Evolutionary conservation across 345 rosid species (phyloP).

Genomic region (Dovyalis caffra): DNA sequence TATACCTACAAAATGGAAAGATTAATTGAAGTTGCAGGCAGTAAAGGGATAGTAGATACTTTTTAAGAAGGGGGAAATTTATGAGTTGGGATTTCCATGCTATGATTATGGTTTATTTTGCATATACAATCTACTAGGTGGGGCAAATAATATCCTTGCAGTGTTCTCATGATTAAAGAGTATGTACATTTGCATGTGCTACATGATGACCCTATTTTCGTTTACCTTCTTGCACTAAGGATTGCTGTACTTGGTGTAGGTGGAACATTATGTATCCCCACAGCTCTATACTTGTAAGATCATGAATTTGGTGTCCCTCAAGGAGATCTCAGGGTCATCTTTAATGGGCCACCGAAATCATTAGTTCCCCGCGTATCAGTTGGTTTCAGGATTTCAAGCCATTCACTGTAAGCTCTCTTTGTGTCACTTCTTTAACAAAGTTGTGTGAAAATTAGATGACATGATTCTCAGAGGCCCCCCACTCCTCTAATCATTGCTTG

Average conservation of each 20-base stretch:
- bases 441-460: slow-evolving; percentile 25
- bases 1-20: not conserved
- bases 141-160: not conserved
- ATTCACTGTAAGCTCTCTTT: slow-evolving; percentile 1
- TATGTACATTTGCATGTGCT: not conserved
- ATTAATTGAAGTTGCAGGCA: not conserved
- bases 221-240: not conserved
- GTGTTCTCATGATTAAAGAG: not conserved
- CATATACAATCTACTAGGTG: not conserved
- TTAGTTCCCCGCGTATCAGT: slow-evolving; percentile 3
- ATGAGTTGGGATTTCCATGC: not conserved
- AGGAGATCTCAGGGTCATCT: not conserved
- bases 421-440: slow-evolving; percentile 16
- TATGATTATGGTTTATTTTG: not conserved
- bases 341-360: slow-evolving; percentile 22
- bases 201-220: not conserved
- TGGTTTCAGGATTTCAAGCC: slow-evolving; percentile 4
- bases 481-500: slow-evolving; percentile 14
- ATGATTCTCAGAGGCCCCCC: slow-evolving; percentile 27
- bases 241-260: not conserved
- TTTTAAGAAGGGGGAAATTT: not conserved
- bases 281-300: not conserved
- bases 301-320: slow-evolving; percentile 8
- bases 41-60: not conserved
- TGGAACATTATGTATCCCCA: not conserved